Evolutionary conservation across 192 early-diverging fungal genomes (phyloP), one percentile per base, ranked within the genome.

Genomic region (Coemansia erecta): DNA sequence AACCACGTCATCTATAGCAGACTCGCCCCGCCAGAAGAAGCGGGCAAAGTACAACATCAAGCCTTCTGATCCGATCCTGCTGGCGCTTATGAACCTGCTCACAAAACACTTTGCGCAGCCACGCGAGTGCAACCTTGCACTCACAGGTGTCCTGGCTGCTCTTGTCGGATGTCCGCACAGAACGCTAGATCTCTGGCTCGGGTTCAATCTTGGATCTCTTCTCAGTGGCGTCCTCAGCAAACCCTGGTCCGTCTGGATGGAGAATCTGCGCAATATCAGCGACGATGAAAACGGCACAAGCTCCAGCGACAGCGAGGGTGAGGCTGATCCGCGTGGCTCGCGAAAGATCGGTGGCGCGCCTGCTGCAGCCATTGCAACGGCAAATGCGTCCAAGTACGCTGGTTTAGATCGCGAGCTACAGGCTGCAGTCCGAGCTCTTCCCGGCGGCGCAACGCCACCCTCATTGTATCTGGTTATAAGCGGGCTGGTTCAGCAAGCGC

Each of bases 121-220:
- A 19, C 88, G 87, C 22, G 88, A 89, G 26, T 85, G 95, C 59
- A 98, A 98, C 65, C 66, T 98, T 68, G 92, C 93, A 0, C 73
- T 98, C 22, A 98, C 95, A 0, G 93, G 92, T 22, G 89, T 95
- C 22, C 70, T 98, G 24, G 84, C 90, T 0, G 88, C 90, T n/a
- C 73, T 98, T 53, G 87, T 88, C 1, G 73, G 91, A 7, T 92
- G 90, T 43, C 87, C 87, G 1, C 83, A 85, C 56, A 79, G 88
- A 7, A 87, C 85, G 28, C 66, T 92, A 28, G 88, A 90, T 42
- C 47, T 66, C 31, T 76, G 89, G 89, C 48, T 91, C 71, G 87
- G 77, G 71, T 59, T 79, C 83, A 71, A 85, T 83, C 51, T 79
- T 23, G 56, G 63, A 0, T 42, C 66, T 4, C 33, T 79, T 63